Percentiles rank a stretch among this genome's conserved stretches.
Conservation (phyloP, 2,329 filamentous ascomycete genomes). For the Botrytis fabae region DNA sequence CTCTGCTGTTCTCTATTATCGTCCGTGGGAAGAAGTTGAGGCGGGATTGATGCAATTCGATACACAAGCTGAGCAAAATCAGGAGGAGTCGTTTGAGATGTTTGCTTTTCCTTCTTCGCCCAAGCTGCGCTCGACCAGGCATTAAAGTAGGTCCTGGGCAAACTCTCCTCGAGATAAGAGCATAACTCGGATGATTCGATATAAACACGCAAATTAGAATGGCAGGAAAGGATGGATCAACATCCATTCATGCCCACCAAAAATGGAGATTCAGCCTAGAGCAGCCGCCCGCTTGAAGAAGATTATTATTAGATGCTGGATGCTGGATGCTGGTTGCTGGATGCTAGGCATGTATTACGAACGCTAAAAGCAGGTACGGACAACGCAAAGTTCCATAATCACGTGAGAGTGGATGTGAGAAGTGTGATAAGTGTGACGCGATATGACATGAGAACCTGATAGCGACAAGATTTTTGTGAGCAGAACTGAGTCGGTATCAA, state of each 20-base stretch:
- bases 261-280: not conserved
- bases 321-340: not conserved
- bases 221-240: conserved; percentile 6
- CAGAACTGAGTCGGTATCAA: not conserved
- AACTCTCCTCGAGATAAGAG: not conserved
- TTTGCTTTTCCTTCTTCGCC: not conserved
- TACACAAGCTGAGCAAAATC: not conserved
- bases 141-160: not conserved
- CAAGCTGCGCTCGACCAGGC: not conserved
- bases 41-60: not conserved
- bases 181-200: not conserved
- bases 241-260: not conserved
- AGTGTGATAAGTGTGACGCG: not conserved
- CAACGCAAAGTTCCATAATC: not conserved
- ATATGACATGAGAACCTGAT: no score
- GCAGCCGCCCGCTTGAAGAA: not conserved
- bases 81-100: not conserved
- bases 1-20: conserved; percentile 14
- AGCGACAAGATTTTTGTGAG: not conserved
- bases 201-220: not conserved
- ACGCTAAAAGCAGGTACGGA: conserved; percentile 1
- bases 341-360: not conserved
- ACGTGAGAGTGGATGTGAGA: not conserved
- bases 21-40: not conserved
- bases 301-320: not conserved